Base-by-base conservation (phyloP, 2,329 filamentous ascomycete species). In the Chaetoscypha palmicola region DNA sequence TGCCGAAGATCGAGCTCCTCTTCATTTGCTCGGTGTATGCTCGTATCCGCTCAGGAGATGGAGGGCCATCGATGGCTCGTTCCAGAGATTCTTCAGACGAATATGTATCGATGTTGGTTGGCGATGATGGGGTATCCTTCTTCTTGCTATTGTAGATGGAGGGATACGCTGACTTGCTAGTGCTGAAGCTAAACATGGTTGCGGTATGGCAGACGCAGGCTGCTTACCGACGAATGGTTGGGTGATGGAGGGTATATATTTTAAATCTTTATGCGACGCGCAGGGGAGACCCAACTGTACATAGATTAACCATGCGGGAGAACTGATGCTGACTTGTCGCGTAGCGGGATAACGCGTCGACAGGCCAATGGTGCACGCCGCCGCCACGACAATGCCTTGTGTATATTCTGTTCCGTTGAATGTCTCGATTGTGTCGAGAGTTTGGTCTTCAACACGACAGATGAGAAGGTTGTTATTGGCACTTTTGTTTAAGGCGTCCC, bases 1-100 rank as follows among this genome's bases (percentile, higher is more conserved):
- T 71, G 9, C 71, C 70, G 47, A 62, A 60, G 42, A 68, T 65
- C 19, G 76, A 74, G 19, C 69, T 67, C 56, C 70, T 68, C 60
- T 72, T 77, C 69, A 78, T 72, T 62, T 79, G 73, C 59, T 73
- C 72, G 59, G 68, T 78, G 41, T 79, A 66, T 46, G 74, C 74
- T 52, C 77, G 72, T 53, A 79, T 70, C 49, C 70, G 70, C 55
- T 77, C 72, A 21, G 78, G 75, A 24, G 77, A 81, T 0, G 77
- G 76, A 31, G 77, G 77, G 14, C 74, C 74, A 53, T 81, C 75
- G 44, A 81, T 63, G 48, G 77, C 71, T 38, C 77, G 76, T 46
- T 73, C 76, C 45, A 81, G 62, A 42, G 75, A 66, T 46, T 74
- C 70, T 47, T 64, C 32, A 23, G 51, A 52, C 24, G 51, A 46